These are phyloP conservation scores for Tylopilus balloui DNA, from an alignment of 768 basidiomycete species.

Conservation along the genomic window DNA sequence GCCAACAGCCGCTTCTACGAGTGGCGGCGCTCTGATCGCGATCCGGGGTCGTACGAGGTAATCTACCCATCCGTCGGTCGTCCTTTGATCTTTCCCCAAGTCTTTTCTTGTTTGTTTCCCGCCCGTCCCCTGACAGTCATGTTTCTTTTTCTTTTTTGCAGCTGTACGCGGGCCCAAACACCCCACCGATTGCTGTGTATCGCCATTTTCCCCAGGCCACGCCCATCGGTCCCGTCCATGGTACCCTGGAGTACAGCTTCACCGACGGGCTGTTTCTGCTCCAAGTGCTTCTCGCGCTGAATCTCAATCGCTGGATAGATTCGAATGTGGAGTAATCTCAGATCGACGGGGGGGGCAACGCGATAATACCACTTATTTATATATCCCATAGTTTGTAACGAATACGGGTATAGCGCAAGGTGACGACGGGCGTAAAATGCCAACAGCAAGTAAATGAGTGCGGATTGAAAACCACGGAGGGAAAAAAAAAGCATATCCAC, in stretches of 20 bases:
- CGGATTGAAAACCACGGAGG: constrained; percentile 7
- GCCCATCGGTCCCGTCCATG: constrained; percentile 61
- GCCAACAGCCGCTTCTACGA: constrained; percentile 57
- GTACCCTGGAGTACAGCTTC: constrained; percentile 60
- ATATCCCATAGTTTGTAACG: constrained; percentile 33
- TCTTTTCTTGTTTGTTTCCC: no score
- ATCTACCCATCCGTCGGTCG: constrained; percentile 17
- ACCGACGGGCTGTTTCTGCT: constrained; percentile 55
- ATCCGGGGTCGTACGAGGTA: constrained; percentile 59
- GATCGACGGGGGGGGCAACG: constrained; percentile 9
- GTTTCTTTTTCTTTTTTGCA: constrained; percentile 26
- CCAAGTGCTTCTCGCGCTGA: constrained; percentile 60
- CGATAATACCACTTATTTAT: constrained; percentile 29
- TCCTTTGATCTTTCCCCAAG: no score
- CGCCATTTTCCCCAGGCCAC: constrained; percentile 49
- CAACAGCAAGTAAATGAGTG: constrained; percentile 16
- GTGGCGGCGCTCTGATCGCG: constrained; percentile 54
- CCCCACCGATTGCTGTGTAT: constrained; percentile 52
- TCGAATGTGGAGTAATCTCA: constrained; percentile 37
- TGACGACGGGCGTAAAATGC: constrained; percentile 20
- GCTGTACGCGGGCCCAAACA: constrained; percentile 47
- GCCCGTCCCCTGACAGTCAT: constrained; percentile 6
- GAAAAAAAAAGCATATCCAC: constrained; percentile 12
- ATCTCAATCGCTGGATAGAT: constrained; percentile 74
- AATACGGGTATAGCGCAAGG: constrained; percentile 27